Conservation (phyloP, 2,329 filamentous ascomycete species). For the Aspergillus clavatus region DNA sequence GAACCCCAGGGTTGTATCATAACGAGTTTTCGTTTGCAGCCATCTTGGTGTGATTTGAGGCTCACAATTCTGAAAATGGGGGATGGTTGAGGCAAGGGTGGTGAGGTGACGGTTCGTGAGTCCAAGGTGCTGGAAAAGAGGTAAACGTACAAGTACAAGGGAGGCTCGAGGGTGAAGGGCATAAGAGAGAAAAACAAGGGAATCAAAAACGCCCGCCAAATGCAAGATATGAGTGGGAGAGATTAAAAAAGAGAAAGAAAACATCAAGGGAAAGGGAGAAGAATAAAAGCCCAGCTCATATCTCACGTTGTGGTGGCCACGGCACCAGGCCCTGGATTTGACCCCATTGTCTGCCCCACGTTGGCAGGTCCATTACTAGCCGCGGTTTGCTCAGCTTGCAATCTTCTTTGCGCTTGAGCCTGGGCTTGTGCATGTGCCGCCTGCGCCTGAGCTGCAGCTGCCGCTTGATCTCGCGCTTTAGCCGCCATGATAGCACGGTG, state of each 20-base stretch:
- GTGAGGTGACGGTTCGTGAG: conserved; percentile 3
- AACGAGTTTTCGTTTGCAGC: conserved; percentile 17
- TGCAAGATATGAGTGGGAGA: conserved; percentile 20
- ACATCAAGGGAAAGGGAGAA: conserved; percentile 14
- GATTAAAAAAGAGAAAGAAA: conserved; percentile 14
- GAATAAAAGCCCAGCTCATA: conserved; percentile 23
- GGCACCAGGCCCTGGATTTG: conserved; percentile 28
- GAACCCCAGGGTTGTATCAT: conserved; percentile 21
- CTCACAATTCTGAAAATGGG: background rate
- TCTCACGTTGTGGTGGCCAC: conserved; percentile 26
- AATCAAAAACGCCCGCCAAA: conserved; percentile 31
- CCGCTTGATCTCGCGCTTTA: conserved; percentile 40
- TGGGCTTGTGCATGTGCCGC: conserved; percentile 39
- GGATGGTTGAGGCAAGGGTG: conserved; percentile 5
- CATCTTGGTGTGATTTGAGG: conserved; percentile 12
- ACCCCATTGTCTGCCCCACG: conserved; percentile 22
- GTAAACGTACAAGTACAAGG: conserved; percentile 30
- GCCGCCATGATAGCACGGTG: conserved; percentile 50
- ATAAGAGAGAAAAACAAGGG: conserved; percentile 13
- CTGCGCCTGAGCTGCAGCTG: conserved; percentile 40
- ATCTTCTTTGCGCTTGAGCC: conserved; percentile 31
- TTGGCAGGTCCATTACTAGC: conserved; percentile 22
- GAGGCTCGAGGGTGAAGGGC: conserved; percentile 5
- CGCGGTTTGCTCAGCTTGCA: conserved; percentile 33
- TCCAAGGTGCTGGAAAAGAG: conserved; percentile 11